A percentile compares a stretch with the other conserved stretches of the same genome.
Evolutionary conservation across 441 rosid genomes (phyloP).

Genomic region (Euphorbia celastroides): DNA sequence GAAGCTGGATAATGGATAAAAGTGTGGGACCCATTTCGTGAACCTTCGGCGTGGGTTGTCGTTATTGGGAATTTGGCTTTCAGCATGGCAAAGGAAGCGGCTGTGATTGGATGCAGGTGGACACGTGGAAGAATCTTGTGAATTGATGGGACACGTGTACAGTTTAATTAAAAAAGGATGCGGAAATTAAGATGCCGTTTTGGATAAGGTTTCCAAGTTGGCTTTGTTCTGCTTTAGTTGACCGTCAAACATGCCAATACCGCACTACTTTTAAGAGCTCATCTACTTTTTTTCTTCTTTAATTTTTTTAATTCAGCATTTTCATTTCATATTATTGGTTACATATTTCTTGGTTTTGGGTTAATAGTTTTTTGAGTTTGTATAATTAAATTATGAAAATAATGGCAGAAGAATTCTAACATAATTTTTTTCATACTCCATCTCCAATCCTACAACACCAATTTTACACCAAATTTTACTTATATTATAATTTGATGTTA

Average conservation of each 20-base stretch:
- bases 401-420: too few relatives aligned
- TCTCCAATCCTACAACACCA: too few relatives aligned
- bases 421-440: too few relatives aligned
- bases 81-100: slow-evolving; percentile 5
- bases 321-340: too few relatives aligned
- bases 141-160: slow-evolving; percentile 11
- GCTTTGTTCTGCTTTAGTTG: slow-evolving; percentile 14
- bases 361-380: too few relatives aligned
- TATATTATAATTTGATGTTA: too few relatives aligned
- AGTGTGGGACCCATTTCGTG: slow-evolving; percentile 28
- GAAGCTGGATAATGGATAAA: slow-evolving; percentile 13
- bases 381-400: too few relatives aligned
- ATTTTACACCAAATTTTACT: too few relatives aligned
- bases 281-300: background rate
- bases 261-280: background rate
- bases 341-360: too few relatives aligned
- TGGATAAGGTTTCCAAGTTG: slow-evolving; percentile 25
- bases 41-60: slow-evolving; percentile 20
- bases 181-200: background rate
- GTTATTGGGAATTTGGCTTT: background rate
- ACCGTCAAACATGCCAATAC: background rate
- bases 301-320: background rate
- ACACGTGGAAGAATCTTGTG: slow-evolving; percentile 14
- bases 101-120: slow-evolving; percentile 9
- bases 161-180: too few relatives aligned